Percentiles rank a stretch among this genome's conserved stretches.
phyloP scores from a whole-genome alignment of 129 eudicot species.

The Escallonia rubra region DNA sequence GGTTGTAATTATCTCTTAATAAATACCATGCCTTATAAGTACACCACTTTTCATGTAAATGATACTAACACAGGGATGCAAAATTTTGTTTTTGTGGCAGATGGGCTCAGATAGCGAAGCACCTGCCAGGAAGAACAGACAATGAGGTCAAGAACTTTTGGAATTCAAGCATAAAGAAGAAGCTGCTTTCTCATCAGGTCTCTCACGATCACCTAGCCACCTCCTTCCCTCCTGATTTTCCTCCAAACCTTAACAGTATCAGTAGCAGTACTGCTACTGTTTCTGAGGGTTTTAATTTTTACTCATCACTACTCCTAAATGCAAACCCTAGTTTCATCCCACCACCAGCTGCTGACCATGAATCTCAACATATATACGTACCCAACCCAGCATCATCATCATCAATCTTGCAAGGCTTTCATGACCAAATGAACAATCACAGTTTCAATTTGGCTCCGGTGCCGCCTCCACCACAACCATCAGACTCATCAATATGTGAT shows the following conservation, averaged over 20 bases:
- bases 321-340: constrained; percentile 15
- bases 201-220: constrained; percentile 11
- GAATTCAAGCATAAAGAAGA: constrained; percentile 77
- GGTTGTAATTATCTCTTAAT: no score
- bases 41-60: no score
- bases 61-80: neutral
- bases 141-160: constrained; percentile 77
- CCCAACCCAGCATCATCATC: constrained; percentile 6
- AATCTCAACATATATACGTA: neutral
- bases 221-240: neutral
- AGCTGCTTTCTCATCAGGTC: constrained; percentile 39
- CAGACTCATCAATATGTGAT: neutral
- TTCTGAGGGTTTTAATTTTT: constrained; percentile 2
- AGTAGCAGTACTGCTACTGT: neutral
- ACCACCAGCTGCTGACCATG: neutral
- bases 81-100: constrained; percentile 16
- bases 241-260: neutral
- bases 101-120: constrained; percentile 79
- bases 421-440: neutral
- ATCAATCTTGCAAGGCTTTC: constrained; percentile 1
- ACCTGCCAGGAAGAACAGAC: constrained; percentile 67
- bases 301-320: neutral
- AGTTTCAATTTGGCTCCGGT: neutral
- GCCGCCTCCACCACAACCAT: constrained; percentile 1
- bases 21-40: no score